Conservation (phyloP, 352 stramenopile genomes). For the Phytophthora cactorum region DNA sequence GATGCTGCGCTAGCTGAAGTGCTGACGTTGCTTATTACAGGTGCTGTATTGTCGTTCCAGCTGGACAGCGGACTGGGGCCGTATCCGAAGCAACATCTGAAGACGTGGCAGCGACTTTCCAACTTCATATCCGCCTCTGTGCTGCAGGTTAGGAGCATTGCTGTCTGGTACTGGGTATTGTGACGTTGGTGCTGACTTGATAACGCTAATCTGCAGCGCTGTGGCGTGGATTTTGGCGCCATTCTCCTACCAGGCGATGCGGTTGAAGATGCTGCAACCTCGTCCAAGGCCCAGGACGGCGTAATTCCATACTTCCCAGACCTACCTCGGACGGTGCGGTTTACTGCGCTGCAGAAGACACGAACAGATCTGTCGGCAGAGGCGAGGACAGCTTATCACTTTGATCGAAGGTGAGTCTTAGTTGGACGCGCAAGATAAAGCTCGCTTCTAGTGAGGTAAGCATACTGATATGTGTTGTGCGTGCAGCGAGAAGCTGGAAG, state of each 20-base stretch:
- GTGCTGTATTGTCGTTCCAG: slow-evolving; percentile 77
- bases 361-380: slow-evolving; percentile 41
- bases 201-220: slow-evolving; percentile 46
- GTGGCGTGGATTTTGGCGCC: slow-evolving; percentile 63
- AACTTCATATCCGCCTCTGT: slow-evolving; percentile 69
- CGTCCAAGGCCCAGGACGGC: slow-evolving; percentile 19
- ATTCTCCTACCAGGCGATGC: slow-evolving; percentile 76
- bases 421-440: too few species aligned
- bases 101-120: slow-evolving; percentile 74
- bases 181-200: slow-evolving; percentile 1
- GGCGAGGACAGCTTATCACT: slow-evolving; percentile 79
- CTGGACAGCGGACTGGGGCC: slow-evolving; percentile 77
- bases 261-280: slow-evolving; percentile 44
- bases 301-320: slow-evolving; percentile 80
- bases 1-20: neutral
- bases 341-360: slow-evolving; percentile 60
- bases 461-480: slow-evolving; percentile 1
- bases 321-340: slow-evolving; percentile 72
- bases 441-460: neutral
- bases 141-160: slow-evolving; percentile 44
- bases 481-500: slow-evolving; percentile 55
- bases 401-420: slow-evolving; percentile 68
- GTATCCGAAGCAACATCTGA: slow-evolving; percentile 82
- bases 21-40: slow-evolving; percentile 31
- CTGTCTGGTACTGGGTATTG: neutral